Base-by-base conservation (phyloP, 2,329 filamentous ascomycete genomes). In the Colletotrichum destructivum region DNA sequence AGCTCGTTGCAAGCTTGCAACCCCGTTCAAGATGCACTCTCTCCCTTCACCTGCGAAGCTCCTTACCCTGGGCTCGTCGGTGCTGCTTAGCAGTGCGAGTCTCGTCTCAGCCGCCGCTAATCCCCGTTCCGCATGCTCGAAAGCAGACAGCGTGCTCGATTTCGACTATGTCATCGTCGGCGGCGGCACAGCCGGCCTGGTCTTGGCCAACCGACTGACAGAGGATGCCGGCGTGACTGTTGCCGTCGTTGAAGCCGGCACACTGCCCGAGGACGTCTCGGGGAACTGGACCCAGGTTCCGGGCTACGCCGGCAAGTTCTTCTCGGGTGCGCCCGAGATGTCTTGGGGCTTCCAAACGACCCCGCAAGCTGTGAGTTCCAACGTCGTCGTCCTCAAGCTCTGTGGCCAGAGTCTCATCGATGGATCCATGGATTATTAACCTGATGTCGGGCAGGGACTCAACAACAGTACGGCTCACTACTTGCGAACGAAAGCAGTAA, bases 181-280 rank as follows among this genome's bases (percentile, higher is more conserved):
- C 8, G 52, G 52, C 7, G 52, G 52, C 18, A 56, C 52, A 9
- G 52, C 52, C 18, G 52, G 52, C 15, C 13, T 40, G 23, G 52
- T 40, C 12, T 21, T 56, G 7, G 52, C 52, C n/a, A 78, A 76
- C 26, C 78, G 78, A 44, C 71, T 80, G 16, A 74, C 77, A 15
- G 75, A 79, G 51, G 71, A 78, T 51, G 69, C 73, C 4, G 62
- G 23, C 13, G 15, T 31, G n/a, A 15, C 54, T 3, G 76, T 80
- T 4, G 46, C 78, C 1, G 75, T 79, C 5, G 42, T 79, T 16
- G 78, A 80, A 60, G 74, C 74, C 2, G 75, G 75, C n/a, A 49
- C 46, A 9, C 15, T 18, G 8, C 46, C 46, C 8, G 46, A 49
- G 46, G 46, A 21, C n/a, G 46, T 49, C 16, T 13, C 46, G n/a